Percentiles rank a stretch among this genome's conserved stretches.
Evolutionary conservation across 805 yeast species (phyloP).

Genomic region (Millerozyma miso): DNA sequence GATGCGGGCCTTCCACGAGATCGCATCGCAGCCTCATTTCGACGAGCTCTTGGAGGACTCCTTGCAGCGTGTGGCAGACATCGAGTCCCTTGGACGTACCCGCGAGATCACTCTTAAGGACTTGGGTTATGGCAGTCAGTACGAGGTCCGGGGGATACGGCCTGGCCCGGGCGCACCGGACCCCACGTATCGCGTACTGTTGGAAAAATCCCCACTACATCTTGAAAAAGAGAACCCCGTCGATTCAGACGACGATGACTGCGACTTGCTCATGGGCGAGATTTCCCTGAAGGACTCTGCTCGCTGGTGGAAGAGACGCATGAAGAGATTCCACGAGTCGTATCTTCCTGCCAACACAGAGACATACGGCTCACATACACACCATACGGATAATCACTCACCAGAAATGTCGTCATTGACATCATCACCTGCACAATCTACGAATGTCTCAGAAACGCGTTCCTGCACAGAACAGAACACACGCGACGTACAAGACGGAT

Average conservation of each 20-base stretch:
- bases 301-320: conserved; percentile 52
- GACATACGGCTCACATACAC: background rate
- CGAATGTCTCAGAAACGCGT: background rate
- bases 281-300: conserved; percentile 47
- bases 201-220: conserved; percentile 15
- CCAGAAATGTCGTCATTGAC: background rate
- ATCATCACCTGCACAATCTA: background rate
- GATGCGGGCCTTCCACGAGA: conserved; percentile 87
- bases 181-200: conserved; percentile 7
- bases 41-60: conserved; percentile 63
- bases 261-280: conserved; percentile 56
- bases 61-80: conserved; percentile 62
- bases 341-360: conserved; percentile 12
- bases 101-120: conserved; percentile 73
- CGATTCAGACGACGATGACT: conserved; percentile 9
- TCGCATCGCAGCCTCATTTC: conserved; percentile 67
- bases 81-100: conserved; percentile 74
- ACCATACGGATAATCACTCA: background rate
- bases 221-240: conserved; percentile 19
- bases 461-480: no score
- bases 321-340: conserved; percentile 30
- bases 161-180: conserved; percentile 5
- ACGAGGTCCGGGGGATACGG: conserved; percentile 19
- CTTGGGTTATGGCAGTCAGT: conserved; percentile 49
- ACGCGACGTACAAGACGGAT: no score